Percentiles rank a stretch among this genome's conserved stretches.
Conservation (phyloP, 2,329 filamentous ascomycete genomes). For the Ilyonectria sp. region DNA sequence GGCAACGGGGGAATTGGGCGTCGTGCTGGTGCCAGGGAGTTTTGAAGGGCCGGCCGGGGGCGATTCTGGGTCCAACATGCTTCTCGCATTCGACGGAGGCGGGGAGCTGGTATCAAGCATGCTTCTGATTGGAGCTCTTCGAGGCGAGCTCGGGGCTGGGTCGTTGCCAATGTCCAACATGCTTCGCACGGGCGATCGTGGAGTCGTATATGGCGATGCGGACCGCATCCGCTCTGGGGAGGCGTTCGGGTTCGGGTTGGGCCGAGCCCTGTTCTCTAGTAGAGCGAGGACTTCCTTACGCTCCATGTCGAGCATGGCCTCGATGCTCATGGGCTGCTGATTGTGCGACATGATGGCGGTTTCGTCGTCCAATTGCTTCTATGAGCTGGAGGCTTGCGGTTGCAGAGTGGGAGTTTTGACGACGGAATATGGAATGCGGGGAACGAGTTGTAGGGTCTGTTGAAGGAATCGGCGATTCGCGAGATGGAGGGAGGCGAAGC, state of each 20-base stretch:
- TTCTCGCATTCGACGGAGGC: constrained; percentile 60
- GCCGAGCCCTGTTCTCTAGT: constrained; percentile 67
- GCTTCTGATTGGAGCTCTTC: constrained; percentile 75
- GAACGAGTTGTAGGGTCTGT: constrained; percentile 14
- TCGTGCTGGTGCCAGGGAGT: constrained; percentile 50
- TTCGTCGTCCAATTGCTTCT: constrained; percentile 21
- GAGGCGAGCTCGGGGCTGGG: constrained; percentile 49
- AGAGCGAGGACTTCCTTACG: constrained; percentile 80
- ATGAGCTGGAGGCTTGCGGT: constrained; percentile 3
- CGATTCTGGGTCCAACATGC: constrained; percentile 67
- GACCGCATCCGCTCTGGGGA: constrained; percentile 59
- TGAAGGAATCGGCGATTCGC: constrained; percentile 18
- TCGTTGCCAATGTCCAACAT: constrained; percentile 46
- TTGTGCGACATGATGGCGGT: constrained; percentile 52
- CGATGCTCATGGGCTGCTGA: constrained; percentile 77
- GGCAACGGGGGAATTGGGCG: constrained; percentile 52
- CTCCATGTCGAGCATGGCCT: constrained; percentile 84
- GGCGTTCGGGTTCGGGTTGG: constrained; percentile 43
- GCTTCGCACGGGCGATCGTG: constrained; percentile 78
- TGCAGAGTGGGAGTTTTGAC: constrained; percentile 1
- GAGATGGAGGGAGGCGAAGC: constrained; percentile 9
- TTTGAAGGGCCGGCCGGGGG: constrained; percentile 48
- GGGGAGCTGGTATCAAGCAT: constrained; percentile 55
- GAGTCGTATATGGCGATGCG: constrained; percentile 68
- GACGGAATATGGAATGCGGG: constrained; percentile 26